Conservation (phyloP, 345 rosid species). For the Balakata baccata region DNA sequence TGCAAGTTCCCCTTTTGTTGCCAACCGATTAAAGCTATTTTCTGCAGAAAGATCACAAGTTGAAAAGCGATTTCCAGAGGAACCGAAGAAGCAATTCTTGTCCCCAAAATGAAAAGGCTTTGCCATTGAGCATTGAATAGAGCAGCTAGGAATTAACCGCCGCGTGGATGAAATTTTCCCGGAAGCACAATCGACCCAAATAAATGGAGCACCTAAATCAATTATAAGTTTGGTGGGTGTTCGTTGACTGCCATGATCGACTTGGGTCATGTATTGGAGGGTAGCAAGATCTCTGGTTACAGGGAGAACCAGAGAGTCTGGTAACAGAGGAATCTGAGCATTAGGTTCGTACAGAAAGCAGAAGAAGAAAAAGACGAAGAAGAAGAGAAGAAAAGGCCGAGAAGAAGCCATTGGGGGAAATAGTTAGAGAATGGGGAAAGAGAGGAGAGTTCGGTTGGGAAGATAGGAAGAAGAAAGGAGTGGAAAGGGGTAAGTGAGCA, state of each 20-base stretch:
- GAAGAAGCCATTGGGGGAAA: slow-evolving; percentile 37
- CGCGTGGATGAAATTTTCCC: slow-evolving; percentile 11
- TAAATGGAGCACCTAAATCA: slow-evolving; percentile 51
- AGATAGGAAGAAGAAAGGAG: neutral
- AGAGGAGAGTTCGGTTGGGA: too few species aligned
- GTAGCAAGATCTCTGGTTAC: slow-evolving; percentile 51
- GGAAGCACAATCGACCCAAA: slow-evolving; percentile 52
- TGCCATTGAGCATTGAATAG: slow-evolving; percentile 52
- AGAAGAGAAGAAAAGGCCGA: slow-evolving; percentile 18
- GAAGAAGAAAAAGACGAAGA: slow-evolving; percentile 10
- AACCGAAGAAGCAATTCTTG: slow-evolving; percentile 2
- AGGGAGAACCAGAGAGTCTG: slow-evolving; percentile 33
- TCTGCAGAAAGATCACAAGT: slow-evolving; percentile 37
- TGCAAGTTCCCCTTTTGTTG: slow-evolving; percentile 43
- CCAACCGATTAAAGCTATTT: slow-evolving; percentile 35
- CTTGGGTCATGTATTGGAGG: slow-evolving; percentile 55
- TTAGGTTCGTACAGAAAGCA: neutral
- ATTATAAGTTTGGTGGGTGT: slow-evolving; percentile 43
- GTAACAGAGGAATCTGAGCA: slow-evolving; percentile 21
- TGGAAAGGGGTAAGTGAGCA: neutral
- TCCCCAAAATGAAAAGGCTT: slow-evolving; percentile 11
- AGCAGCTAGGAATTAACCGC: slow-evolving; percentile 41
- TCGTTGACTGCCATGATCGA: slow-evolving; percentile 32
- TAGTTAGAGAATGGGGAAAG: neutral
- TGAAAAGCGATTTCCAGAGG: neutral